Conservation (phyloP, 2,329 filamentous ascomycete genomes). For the Monosporascus sp. region DNA sequence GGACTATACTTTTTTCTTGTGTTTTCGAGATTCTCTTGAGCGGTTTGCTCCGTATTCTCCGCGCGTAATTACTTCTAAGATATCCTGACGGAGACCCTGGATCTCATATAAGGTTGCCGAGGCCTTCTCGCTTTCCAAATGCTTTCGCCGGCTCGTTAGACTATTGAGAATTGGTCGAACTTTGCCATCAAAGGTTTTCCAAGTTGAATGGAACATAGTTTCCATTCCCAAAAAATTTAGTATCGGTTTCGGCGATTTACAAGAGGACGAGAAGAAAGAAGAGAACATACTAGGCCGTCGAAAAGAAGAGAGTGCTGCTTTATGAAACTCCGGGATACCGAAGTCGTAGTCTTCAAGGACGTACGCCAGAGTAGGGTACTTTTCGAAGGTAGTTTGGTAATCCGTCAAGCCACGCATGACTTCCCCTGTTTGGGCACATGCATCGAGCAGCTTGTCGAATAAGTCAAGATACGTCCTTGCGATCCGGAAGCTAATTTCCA, state of each 20-base stretch:
- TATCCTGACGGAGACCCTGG: slow-evolving; percentile 1
- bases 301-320: background rate
- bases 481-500: slow-evolving; percentile 1
- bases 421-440: slow-evolving; percentile 1
- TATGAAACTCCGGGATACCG: slow-evolving; percentile 4
- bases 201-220: slow-evolving; percentile 4
- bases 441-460: slow-evolving; percentile 3
- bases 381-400: slow-evolving; percentile 1
- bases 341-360: slow-evolving; percentile 8
- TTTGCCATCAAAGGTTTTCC: slow-evolving; percentile 5
- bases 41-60: background rate
- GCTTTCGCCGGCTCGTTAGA: background rate
- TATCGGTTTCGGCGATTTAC: background rate
- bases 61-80: background rate
- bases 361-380: background rate
- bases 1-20: background rate
- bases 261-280: background rate
- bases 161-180: slow-evolving; percentile 5
- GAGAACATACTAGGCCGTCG: background rate
- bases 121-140: slow-evolving; percentile 4
- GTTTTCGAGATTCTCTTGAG: background rate
- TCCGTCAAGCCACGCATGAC: slow-evolving; percentile 1
- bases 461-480: slow-evolving; percentile 2
- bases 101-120: slow-evolving; percentile 3
- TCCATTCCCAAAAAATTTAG: background rate